Conservation (phyloP, 176 grass and related monocot species). For the Thinopyrum elongatum region DNA sequence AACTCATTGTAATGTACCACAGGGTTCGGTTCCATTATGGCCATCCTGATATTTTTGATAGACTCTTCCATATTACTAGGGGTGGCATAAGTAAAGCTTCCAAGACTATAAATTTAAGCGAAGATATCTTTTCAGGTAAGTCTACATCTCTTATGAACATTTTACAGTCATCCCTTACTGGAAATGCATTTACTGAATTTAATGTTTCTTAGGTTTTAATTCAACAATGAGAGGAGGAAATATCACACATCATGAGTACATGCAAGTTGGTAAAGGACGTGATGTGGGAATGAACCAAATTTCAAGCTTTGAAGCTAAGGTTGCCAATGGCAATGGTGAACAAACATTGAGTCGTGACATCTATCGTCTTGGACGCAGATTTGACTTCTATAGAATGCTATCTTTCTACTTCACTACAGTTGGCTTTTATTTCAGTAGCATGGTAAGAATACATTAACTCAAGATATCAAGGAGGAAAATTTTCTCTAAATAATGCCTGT, state of each 20-base stretch:
- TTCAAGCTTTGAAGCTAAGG: slow-evolving; percentile 94
- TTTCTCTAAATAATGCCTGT: not conserved
- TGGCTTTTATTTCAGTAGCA: slow-evolving; percentile 95
- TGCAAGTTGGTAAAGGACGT: slow-evolving; percentile 96
- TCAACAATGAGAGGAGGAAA: slow-evolving; percentile 89
- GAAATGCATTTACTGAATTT: slow-evolving; percentile 22
- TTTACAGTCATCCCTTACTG: slow-evolving; percentile 2
- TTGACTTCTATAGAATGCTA: slow-evolving; percentile 97
- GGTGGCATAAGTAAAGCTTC: slow-evolving; percentile 99
- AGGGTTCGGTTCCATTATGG: slow-evolving; percentile 99
- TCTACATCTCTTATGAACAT: not conserved
- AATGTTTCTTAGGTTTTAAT: slow-evolving; percentile 75
- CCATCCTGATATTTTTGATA: slow-evolving; percentile 98
- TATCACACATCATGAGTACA: slow-evolving; percentile 96
- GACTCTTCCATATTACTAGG: slow-evolving; percentile 96
- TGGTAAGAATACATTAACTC: slow-evolving; percentile 64
- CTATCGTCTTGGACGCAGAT: slow-evolving; percentile 85
- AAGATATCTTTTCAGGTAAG: slow-evolving; percentile 96
- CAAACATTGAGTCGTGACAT: slow-evolving; percentile 98
- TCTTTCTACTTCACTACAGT: slow-evolving; percentile 98
- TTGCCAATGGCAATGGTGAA: slow-evolving; percentile 92
- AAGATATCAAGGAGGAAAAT: not conserved
- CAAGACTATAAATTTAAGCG: slow-evolving; percentile 95
- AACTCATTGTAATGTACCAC: slow-evolving; percentile 14
- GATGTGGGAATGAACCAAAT: slow-evolving; percentile 99